Conservation (phyloP, 805 yeast genomes). For the Suhomyces pyralidae region DNA sequence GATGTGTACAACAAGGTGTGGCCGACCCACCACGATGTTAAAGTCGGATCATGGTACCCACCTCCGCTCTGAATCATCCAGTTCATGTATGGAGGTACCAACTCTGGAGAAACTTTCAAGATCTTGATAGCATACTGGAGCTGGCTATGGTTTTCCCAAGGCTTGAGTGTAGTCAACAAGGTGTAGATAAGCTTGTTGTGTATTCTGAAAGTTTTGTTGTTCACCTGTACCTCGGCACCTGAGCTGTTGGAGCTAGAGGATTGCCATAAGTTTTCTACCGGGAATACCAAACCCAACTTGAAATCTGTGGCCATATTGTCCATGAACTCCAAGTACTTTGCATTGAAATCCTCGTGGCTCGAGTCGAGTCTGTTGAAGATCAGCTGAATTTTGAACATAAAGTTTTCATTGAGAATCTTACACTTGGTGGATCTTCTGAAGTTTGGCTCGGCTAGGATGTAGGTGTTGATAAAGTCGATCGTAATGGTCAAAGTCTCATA, state of each 20-base stretch:
- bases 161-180: slow-evolving; percentile 63
- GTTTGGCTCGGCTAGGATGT: slow-evolving; percentile 55
- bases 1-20: slow-evolving; percentile 60
- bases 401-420: slow-evolving; percentile 74
- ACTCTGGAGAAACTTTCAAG: slow-evolving; percentile 58
- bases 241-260: slow-evolving; percentile 6
- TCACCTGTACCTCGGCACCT: slow-evolving; percentile 47
- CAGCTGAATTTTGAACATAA: slow-evolving; percentile 54
- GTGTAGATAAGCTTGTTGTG: slow-evolving; percentile 68
- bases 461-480: slow-evolving; percentile 45
- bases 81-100: slow-evolving; percentile 67
- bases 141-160: slow-evolving; percentile 75
- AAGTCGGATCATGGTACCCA: slow-evolving; percentile 74
- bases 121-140: slow-evolving; percentile 51
- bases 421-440: slow-evolving; percentile 70
- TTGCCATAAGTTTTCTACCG: slow-evolving; percentile 51
- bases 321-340: slow-evolving; percentile 47
- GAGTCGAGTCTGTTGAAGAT: slow-evolving; percentile 34
- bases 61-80: slow-evolving; percentile 53
- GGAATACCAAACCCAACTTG: slow-evolving; percentile 45
- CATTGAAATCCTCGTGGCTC: slow-evolving; percentile 23
- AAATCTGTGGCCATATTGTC: slow-evolving; percentile 47
- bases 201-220: slow-evolving; percentile 52
- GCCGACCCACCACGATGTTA: slow-evolving; percentile 81
- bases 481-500: slow-evolving; percentile 35